Base-by-base conservation (phyloP, 306 rosid genomes). In the Dicorynia guianensis region DNA sequence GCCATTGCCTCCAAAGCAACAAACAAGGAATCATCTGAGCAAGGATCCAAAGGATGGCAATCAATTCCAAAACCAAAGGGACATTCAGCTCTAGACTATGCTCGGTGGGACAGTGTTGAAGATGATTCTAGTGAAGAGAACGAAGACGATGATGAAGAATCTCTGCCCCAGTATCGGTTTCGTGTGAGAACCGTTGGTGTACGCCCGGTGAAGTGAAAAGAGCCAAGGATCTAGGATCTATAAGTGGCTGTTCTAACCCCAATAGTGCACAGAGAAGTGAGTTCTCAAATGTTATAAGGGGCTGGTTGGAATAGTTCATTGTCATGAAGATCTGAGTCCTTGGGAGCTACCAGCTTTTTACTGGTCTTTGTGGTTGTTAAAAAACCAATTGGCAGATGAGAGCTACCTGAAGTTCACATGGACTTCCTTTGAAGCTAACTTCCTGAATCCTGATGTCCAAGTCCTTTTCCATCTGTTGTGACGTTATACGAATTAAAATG, bases 61-160 rank as follows among this genome's bases (percentile, higher is more conserved):
- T 81, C 97, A 56, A 92, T 95, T 76, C 99, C 97, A 12, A 95
- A 95, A 76, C 99, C 99, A 2, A 95, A 89, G 83, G 99, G 99
- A 35, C 99, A 95, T 77, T 87, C 97, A 13, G 72, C 97, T 65
- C 77, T 95, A 65, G 95, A 95, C 72, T 95, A 95, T 40, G 97
- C 85, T 7, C 87, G 97, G 69, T 95, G 99, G 99, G 96, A 95
- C 68, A 83, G 85, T 63, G 97, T 95, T 44, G 97, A 95, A 71
- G 97, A 92, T 72, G 93, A 85, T 88, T 90, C 99, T 35, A 92
- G 98, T n/a, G 98, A 95, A 71, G 96, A 85, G 10, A 91, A 85
- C 0, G 89, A 87, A 0, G 81, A 84, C 0, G 90, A 94, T 2
- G 97, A 86, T 4, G 90, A 91, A 33, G 93, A 89, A 20, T 87